Conservation (phyloP, 192 early-diverging fungal species). For the Spizellomyces sp. region DNA sequence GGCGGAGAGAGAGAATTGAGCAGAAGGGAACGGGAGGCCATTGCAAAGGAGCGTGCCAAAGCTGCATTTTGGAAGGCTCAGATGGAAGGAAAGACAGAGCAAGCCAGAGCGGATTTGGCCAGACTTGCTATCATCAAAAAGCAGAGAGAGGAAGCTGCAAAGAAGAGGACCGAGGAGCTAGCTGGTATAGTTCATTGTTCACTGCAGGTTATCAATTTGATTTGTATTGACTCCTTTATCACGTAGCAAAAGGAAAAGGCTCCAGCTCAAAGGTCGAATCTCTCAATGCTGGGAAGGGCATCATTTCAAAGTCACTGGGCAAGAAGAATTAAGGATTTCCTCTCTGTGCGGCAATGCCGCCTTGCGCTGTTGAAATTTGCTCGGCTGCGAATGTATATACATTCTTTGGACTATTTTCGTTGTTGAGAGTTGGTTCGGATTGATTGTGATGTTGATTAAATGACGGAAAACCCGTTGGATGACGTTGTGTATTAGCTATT, state of each 20-base stretch:
- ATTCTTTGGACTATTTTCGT: no score
- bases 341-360: no score
- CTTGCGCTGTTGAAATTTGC: no score
- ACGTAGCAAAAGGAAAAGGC: slow-evolving; percentile 31
- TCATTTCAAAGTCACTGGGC: slow-evolving; percentile 34
- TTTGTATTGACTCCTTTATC: neutral
- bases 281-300: slow-evolving; percentile 45
- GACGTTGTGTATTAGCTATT: no score
- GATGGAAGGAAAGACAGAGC: slow-evolving; percentile 59
- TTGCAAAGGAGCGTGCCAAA: slow-evolving; percentile 50
- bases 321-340: slow-evolving; percentile 3
- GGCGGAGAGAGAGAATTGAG: slow-evolving; percentile 34
- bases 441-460: no score
- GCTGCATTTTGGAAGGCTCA: slow-evolving; percentile 54
- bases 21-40: slow-evolving; percentile 45
- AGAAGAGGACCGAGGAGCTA: slow-evolving; percentile 45
- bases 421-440: no score
- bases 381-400: no score
- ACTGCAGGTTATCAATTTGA: neutral
- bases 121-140: slow-evolving; percentile 56
- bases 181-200: slow-evolving; percentile 13
- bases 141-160: slow-evolving; percentile 56
- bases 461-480: no score
- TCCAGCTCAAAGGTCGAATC: slow-evolving; percentile 38
- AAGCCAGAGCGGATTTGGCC: slow-evolving; percentile 53